phyloP scores from a whole-genome alignment of 2,329 filamentous ascomycete species.

The Onygenales sp. region DNA sequence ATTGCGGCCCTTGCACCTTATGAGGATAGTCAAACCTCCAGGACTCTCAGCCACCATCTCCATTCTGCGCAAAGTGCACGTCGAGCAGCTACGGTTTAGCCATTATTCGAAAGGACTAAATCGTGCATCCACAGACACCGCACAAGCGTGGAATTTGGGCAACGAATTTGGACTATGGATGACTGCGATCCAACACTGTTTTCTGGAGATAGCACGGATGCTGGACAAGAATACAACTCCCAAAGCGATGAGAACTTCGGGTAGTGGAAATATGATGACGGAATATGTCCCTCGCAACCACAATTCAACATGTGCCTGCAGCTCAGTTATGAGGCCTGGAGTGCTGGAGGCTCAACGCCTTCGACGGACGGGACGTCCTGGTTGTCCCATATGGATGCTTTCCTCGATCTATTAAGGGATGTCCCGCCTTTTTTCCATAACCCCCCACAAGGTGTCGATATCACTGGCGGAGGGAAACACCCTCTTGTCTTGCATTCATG shows the following conservation, averaged over 20 bases:
- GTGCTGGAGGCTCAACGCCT: neutral
- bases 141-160: no score
- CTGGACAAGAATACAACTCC: no score
- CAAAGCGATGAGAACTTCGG: neutral
- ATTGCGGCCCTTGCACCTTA: no score
- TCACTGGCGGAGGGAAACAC: neutral
- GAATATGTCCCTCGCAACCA: conserved; percentile 7
- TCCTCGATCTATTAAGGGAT: conserved; percentile 9
- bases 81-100: no score
- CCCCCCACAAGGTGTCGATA: conserved; percentile 1
- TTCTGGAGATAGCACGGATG: no score
- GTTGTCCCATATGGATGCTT: conserved; percentile 1
- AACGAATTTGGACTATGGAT: no score
- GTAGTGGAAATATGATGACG: conserved; percentile 6
- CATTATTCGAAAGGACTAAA: no score
- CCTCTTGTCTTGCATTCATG: neutral
- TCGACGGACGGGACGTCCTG: neutral
- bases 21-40: no score
- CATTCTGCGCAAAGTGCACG: no score
- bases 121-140: no score
- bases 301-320: conserved; percentile 3
- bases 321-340: conserved; percentile 1
- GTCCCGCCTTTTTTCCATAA: conserved; percentile 7
- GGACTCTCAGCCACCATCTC: no score
- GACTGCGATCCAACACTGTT: no score